Base-by-base conservation (phyloP, 768 basidiomycete species). In the Pulveroboletus sp. region DNA sequence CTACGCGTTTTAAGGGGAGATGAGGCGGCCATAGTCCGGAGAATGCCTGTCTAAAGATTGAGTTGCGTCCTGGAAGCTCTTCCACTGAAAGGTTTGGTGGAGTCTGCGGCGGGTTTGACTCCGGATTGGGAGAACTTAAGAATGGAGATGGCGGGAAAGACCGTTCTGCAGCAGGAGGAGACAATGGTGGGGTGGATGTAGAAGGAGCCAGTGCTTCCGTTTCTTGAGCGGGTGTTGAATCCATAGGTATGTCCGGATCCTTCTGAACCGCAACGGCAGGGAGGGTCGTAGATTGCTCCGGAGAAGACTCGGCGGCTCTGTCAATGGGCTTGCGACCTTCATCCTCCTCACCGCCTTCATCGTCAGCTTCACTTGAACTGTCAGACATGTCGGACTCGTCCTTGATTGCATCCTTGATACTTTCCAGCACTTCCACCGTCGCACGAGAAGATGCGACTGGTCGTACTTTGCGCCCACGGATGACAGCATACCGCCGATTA, bases 401-500 rank as follows among this genome's bases (percentile, higher is more conserved):
- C 58, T 91, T 89, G 63, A 96, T 89, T 2, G 89, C 94, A 60
- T 96, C 93, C 63, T 88, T 86, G 60, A 96, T 80, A 60, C 90
- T 93, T 46, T 89, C 85, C 24, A 96, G 76, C 30, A 96, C 79
- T 62, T 93, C 85, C 1, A 95, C 90, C 59, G 85, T 92, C 14
- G 91, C 93, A 39, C 85, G 81, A 14, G 93, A 86, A 24, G 85
- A 86, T 17, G 89, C 88, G 12, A 98, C 91, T 11, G 96, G 95
- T 30, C 95, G 85, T 17, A 91, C 89, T 39, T 87, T 82, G 55
- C 83, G 86, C 10, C 88, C 89, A 33, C 92, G 81, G 61, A 93
- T 89, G 47, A 93, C 81, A n/a, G 85, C 80, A 60, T 95, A 89
- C 21, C 87, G 81, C 48, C 84, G 79, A 60, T 82, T 92, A 3